Evolutionary conservation across 345 rosid species (phyloP), one percentile per base, ranked within the genome.

Genomic region (Turnera subulata): DNA sequence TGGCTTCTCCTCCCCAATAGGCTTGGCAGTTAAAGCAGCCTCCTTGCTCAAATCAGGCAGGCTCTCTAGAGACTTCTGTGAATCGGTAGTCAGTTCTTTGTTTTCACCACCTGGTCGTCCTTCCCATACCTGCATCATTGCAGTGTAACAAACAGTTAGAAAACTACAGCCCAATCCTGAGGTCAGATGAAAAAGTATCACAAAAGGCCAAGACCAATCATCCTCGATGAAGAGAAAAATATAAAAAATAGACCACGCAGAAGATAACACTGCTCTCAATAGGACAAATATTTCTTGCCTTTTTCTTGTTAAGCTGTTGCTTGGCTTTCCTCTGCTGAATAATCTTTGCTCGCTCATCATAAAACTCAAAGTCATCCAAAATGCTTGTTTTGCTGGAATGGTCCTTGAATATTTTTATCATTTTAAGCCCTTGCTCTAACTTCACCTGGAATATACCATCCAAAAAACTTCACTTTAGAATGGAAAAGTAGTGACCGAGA

Each of bases 321-420:
- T 84, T 88, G 33, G 86, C 92, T 61, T 88, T 91, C 68, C 84
- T 84, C 70, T 86, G 92, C 78, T 78, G 83, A 44, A 91, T 86
- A 10, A 84, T 79, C 78, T 80, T 85, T 70, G 88, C 84, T 1
- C 96, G 81, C 29, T 59, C 65, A 76, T 85, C 98, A 4, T 91
- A 91, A 62, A 91, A 91, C 26, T 78, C 86, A 58, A 91, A 85
- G 63, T 91, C 98, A 68, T 91, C 96, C 76, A 91, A 53, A 63
- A 91, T 85, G 79, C 88, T 88, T 0, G 96, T 81, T 71, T 80
- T 86, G 69, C 75, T 78, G 8, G 77, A 46, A 62, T 86, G 84
- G 32, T 84, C 88, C 82, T 91, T 84, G 82, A 91, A 91, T 55
- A 91, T 84, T 59, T 88, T 91, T 40, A 86, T 59, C 63, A 91